phyloP scores from a whole-genome alignment of 2,329 filamentous ascomycete genomes.

The Arthrobotrys sphaeroides region DNA sequence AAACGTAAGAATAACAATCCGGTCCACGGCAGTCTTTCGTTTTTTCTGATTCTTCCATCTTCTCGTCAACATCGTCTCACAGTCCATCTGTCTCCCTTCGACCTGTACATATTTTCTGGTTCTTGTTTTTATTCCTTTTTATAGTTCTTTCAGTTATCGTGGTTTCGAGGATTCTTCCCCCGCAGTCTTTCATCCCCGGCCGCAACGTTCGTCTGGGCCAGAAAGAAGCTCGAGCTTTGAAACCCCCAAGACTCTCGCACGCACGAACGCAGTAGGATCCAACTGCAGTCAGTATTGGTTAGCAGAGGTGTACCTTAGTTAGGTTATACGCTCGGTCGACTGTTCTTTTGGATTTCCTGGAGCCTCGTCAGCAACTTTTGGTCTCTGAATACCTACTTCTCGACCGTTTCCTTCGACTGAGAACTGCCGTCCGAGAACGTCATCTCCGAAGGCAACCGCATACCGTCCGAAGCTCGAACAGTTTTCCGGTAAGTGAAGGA shows the following conservation, averaged over 20 bases:
- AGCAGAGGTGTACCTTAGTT: not conserved
- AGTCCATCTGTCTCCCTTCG: slow-evolving; percentile 31
- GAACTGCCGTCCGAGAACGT: slow-evolving; percentile 22
- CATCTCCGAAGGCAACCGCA: slow-evolving; percentile 40
- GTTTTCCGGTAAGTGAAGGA: slow-evolving; percentile 52
- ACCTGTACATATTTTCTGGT: slow-evolving; percentile 49
- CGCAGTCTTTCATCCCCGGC: slow-evolving; percentile 21
- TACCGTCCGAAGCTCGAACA: slow-evolving; percentile 15
- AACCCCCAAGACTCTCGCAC: slow-evolving; percentile 18
- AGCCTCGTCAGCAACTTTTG: slow-evolving; percentile 12
- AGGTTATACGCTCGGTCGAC: slow-evolving; percentile 8
- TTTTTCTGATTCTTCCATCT: slow-evolving; percentile 25
- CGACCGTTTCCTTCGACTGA: not conserved
- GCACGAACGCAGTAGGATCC: slow-evolving; percentile 22
- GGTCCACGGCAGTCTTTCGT: slow-evolving; percentile 23
- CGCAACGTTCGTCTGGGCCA: not conserved
- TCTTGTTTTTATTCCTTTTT: slow-evolving; percentile 24
- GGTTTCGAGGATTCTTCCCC: slow-evolving; percentile 14
- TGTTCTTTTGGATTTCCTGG: slow-evolving; percentile 4
- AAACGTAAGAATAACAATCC: slow-evolving; percentile 25
- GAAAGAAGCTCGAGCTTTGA: slow-evolving; percentile 28
- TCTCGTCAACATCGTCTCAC: slow-evolving; percentile 21
- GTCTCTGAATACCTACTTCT: slow-evolving; percentile 18
- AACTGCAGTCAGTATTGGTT: too few species aligned
- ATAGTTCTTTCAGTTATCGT: too few species aligned